phyloP scores from a whole-genome alignment of 768 basidiomycete species.

The Serendipita sp. region DNA sequence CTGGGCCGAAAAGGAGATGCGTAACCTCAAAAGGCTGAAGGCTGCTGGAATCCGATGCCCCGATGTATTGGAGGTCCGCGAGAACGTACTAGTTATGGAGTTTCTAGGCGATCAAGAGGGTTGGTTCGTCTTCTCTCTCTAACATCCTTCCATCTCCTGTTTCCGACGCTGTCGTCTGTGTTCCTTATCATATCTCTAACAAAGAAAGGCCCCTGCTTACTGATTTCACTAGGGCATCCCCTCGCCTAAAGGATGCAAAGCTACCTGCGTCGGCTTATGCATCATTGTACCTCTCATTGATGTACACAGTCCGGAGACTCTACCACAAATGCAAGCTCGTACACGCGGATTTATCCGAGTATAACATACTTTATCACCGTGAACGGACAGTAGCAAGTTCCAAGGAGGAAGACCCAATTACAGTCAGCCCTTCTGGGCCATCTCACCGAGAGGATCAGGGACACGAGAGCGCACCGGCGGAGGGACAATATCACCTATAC shows the following conservation, averaged over 20 bases:
- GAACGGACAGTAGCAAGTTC: neutral
- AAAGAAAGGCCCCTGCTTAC: neutral
- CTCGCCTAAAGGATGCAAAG: slow-evolving; percentile 79
- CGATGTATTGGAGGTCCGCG: slow-evolving; percentile 80
- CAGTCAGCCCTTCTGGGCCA: too few species aligned
- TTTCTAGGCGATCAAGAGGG: slow-evolving; percentile 74
- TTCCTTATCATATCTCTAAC: slow-evolving; percentile 6
- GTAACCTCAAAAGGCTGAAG: slow-evolving; percentile 74
- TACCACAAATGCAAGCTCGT: slow-evolving; percentile 87
- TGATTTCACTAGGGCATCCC: slow-evolving; percentile 56
- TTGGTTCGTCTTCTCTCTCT: slow-evolving; percentile 38
- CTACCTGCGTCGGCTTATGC: slow-evolving; percentile 34
- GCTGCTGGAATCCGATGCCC: slow-evolving; percentile 79
- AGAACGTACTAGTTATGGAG: slow-evolving; percentile 93
- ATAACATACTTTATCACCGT: slow-evolving; percentile 85
- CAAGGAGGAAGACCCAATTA: too few species aligned
- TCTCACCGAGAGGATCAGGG: too few species aligned
- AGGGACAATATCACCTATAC: slow-evolving; percentile 42
- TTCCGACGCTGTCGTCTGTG: neutral
- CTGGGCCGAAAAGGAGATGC: slow-evolving; percentile 99
- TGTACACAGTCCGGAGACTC: slow-evolving; percentile 67
- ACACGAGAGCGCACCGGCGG: neutral
- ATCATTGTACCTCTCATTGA: slow-evolving; percentile 58
- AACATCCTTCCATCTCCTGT: neutral
- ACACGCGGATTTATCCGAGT: slow-evolving; percentile 95